phyloP scores from a whole-genome alignment of 257 asterid species.

The Lycium ferocissimum region DNA sequence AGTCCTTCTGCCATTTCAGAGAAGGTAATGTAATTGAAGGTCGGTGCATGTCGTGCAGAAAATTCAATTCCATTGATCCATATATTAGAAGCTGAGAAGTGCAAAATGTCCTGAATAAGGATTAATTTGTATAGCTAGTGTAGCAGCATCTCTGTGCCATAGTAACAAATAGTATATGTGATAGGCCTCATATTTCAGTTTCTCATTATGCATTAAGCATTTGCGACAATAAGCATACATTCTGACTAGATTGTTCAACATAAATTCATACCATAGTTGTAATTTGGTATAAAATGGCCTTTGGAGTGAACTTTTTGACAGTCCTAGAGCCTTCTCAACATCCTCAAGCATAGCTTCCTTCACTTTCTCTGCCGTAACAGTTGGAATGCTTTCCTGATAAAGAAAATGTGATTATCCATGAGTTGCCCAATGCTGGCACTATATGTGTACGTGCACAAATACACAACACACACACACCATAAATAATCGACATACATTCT shows the following conservation, averaged over 20 bases:
- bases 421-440: background rate
- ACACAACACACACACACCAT: background rate
- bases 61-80: background rate
- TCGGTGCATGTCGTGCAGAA: background rate
- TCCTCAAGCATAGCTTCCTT: constrained; percentile 86
- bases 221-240: background rate
- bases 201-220: background rate
- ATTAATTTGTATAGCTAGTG: background rate
- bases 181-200: background rate
- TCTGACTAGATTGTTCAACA: background rate
- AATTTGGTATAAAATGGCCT: constrained; percentile 76
- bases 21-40: constrained; percentile 4
- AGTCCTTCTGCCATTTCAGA: constrained; percentile 14
- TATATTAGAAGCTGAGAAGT: background rate
- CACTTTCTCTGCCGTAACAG: constrained; percentile 76
- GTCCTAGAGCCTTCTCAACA: constrained; percentile 82
- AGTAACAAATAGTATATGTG: background rate
- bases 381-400: constrained; percentile 84
- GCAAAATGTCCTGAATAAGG: background rate
- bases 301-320: constrained; percentile 58
- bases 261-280: constrained; percentile 75
- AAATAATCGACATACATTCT: background rate
- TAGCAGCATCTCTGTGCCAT: background rate
- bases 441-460: background rate
- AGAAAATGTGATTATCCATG: background rate